These are phyloP conservation scores for Ophiorrhiza pumila DNA, from an alignment of 257 asterid species.

Conservation along the genomic window DNA sequence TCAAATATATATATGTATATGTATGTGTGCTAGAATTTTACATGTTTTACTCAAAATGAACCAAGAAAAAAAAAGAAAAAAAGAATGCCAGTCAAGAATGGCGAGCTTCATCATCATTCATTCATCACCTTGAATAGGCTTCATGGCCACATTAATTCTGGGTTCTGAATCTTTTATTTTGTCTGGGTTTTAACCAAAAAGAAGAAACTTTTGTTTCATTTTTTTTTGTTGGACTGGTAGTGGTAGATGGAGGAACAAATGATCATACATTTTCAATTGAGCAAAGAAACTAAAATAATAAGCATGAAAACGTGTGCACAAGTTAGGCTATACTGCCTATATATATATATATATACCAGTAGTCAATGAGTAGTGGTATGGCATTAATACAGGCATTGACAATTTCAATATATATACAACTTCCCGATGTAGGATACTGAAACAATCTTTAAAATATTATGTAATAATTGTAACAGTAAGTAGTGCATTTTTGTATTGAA, in stretches of 20 bases:
- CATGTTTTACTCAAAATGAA: neutral
- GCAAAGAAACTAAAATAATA: slow-evolving; percentile 8
- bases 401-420: neutral
- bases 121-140: too few relatives aligned
- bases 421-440: slow-evolving; percentile 1
- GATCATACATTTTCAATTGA: too few relatives aligned
- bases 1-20: too few relatives aligned
- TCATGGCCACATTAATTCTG: too few relatives aligned
- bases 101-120: neutral
- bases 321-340: neutral
- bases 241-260: too few relatives aligned
- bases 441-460: neutral
- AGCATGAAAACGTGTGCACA: slow-evolving; percentile 14
- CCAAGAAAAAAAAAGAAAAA: neutral
- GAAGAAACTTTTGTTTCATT: neutral
- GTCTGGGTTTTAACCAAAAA: neutral
- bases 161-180: neutral
- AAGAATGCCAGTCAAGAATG: neutral
- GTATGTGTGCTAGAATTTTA: too few relatives aligned
- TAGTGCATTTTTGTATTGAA: too few relatives aligned
- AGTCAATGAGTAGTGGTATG: slow-evolving; percentile 10
- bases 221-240: neutral
- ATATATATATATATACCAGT: too few relatives aligned
- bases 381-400: slow-evolving; percentile 9
- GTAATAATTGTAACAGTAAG: too few relatives aligned